Percentiles rank a stretch among this genome's conserved stretches.
Conservation (phyloP, 2,329 filamentous ascomycete species). For the Talaromyces sp. region DNA sequence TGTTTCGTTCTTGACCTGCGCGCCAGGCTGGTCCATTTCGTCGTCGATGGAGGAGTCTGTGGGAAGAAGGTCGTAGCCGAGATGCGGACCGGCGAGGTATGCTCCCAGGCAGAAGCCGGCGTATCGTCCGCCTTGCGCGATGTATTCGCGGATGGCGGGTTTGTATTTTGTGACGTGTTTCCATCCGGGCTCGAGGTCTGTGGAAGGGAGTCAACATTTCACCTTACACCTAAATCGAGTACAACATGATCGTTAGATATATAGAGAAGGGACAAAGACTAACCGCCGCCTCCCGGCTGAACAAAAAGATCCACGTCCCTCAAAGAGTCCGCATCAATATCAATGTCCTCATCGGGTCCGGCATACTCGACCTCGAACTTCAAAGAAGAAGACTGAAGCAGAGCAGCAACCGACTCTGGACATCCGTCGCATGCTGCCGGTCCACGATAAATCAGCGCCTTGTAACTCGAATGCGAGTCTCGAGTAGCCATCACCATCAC, state of each 20-base stretch:
- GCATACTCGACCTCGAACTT: neutral
- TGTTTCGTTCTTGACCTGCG: neutral
- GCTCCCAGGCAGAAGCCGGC: constrained; percentile 8
- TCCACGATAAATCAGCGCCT: neutral
- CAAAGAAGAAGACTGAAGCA: neutral
- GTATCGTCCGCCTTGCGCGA: constrained; percentile 3
- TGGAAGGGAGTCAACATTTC: neutral
- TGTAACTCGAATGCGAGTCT: neutral
- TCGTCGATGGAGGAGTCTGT: neutral
- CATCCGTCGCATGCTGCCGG: neutral
- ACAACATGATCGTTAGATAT: neutral
- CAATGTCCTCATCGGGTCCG: neutral
- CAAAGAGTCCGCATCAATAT: neutral
- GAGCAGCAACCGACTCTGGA: neutral
- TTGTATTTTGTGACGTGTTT: constrained; percentile 15
- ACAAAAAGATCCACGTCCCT: neutral
- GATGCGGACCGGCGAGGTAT: constrained; percentile 2
- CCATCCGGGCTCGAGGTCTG: neutral
- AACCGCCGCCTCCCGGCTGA: neutral
- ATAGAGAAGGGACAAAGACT: neutral
- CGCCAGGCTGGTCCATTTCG: neutral
- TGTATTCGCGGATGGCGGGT: constrained; percentile 1
- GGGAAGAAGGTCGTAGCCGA: constrained; percentile 3
- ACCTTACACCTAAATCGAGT: neutral
- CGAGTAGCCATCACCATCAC: neutral